These are phyloP conservation scores for Cephaloascus albidus DNA, from an alignment of 805 yeast species.

Conservation along the genomic window DNA sequence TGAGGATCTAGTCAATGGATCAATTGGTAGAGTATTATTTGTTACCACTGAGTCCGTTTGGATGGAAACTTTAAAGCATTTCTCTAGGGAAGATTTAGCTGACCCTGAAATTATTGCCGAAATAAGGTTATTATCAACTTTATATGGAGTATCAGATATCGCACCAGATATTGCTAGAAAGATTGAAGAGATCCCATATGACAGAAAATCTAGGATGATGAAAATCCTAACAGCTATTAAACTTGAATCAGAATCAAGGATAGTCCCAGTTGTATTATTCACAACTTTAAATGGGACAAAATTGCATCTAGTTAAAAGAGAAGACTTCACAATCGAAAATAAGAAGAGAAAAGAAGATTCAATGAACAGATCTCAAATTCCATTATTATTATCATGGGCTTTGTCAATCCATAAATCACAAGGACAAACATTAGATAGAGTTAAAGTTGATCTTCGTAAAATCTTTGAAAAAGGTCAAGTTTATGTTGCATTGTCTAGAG, in stretches of 20 bases:
- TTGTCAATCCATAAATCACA: conserved; percentile 79
- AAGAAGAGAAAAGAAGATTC: conserved; percentile 7
- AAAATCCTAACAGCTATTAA: background rate
- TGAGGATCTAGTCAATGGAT: conserved; percentile 77
- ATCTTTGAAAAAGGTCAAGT: conserved; percentile 79
- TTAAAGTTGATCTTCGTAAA: conserved; percentile 56
- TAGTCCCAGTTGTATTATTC: conserved; percentile 22
- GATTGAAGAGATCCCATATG: background rate
- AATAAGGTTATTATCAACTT: conserved; percentile 20
- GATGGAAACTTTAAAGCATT: conserved; percentile 6
- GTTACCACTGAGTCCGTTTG: conserved; percentile 19
- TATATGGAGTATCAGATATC: conserved; percentile 12
- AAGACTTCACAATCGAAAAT: conserved; percentile 26
- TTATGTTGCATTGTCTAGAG: conserved; percentile 76
- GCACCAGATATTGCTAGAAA: conserved; percentile 11
- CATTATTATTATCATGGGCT: conserved; percentile 73
- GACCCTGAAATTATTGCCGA: conserved; percentile 5
- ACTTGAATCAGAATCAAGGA: background rate
- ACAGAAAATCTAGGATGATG: background rate
- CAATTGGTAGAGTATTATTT: conserved; percentile 63
- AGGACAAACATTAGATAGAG: conserved; percentile 70
- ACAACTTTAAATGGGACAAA: conserved; percentile 14
- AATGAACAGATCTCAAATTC: conserved; percentile 47
- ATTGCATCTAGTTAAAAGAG: conserved; percentile 22
- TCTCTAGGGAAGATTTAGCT: conserved; percentile 14